Evolutionary conservation across 2,329 filamentous ascomycete genomes (phyloP).

Genomic region (Ciborinia camelliae): DNA sequence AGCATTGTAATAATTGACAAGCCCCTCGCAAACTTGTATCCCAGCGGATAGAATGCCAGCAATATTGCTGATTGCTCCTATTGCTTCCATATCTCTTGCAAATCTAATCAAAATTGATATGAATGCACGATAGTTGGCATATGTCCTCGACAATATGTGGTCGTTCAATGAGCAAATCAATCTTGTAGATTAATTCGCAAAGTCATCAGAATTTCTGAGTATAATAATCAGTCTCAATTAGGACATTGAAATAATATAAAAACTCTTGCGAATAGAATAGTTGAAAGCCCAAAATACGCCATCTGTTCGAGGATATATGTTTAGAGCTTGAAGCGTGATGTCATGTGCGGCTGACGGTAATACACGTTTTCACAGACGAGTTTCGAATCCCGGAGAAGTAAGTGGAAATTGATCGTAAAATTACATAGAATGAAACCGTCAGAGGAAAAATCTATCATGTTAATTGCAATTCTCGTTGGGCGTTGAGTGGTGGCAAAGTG

Average conservation of each 20-base stretch:
- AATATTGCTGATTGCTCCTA: slow-evolving; percentile 16
- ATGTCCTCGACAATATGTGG: not conserved
- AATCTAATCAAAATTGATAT: not conserved
- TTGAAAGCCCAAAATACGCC: not conserved
- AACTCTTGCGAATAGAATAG: not conserved
- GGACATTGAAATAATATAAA: not conserved
- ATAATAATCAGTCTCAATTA: not conserved
- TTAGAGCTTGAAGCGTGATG: not conserved
- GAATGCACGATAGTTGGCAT: not conserved
- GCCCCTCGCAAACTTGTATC: slow-evolving; percentile 15
- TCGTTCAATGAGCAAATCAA: not conserved
- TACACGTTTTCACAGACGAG: not conserved
- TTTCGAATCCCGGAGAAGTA: slow-evolving; percentile 5
- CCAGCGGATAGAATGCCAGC: slow-evolving; percentile 15
- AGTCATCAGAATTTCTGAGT: not conserved
- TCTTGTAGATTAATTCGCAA: not conserved
- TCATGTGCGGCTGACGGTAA: not conserved
- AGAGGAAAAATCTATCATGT: not conserved
- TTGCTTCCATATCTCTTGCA: slow-evolving; percentile 1
- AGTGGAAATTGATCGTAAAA: not conserved
- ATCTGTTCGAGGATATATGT: not conserved
- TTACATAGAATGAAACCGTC: not conserved
- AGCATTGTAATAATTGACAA: slow-evolving; percentile 16
- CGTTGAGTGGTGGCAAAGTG: slow-evolving; percentile 5
- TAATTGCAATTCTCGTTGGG: not conserved